A percentile compares a stretch with the other conserved stretches of the same genome.
These are phyloP conservation scores for Panicum miliaceum DNA, from an alignment of 176 grass and related monocot species.

Conservation along the genomic window DNA sequence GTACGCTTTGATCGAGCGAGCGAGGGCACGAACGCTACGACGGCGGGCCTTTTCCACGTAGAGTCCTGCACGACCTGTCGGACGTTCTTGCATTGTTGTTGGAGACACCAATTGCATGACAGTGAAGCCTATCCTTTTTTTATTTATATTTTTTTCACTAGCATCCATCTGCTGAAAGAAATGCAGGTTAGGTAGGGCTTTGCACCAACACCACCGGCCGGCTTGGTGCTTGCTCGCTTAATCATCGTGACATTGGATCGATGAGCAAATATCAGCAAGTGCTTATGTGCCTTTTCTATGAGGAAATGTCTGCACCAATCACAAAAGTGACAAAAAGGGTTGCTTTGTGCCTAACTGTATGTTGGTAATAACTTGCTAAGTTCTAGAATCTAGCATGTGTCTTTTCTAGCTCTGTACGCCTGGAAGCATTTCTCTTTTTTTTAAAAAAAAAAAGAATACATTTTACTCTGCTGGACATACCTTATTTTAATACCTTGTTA, in stretches of 20 bases:
- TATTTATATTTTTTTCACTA: not conserved
- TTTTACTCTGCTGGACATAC: not conserved
- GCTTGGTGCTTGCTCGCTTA: conserved; percentile 35
- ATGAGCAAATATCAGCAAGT: conserved; percentile 29
- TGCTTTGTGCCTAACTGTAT: conserved; percentile 37
- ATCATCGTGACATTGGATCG: not conserved
- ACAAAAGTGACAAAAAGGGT: conserved; percentile 9
- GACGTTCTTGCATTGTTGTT: conserved; percentile 12
- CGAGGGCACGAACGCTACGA: conserved; percentile 17
- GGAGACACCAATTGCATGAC: conserved; percentile 44
- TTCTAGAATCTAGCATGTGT: conserved; percentile 9
- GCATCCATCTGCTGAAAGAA: conserved; percentile 28
- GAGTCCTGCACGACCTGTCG: conserved; percentile 26
- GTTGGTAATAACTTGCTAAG: not conserved
- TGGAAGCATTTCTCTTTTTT: not conserved
- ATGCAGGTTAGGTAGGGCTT: conserved; percentile 28
- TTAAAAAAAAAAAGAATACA: not conserved
- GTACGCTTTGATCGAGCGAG: conserved; percentile 10
- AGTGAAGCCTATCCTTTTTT: conserved; percentile 25
- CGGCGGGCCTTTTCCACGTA: conserved; percentile 46
- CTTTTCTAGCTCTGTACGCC: not conserved
- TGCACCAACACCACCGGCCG: conserved; percentile 21
- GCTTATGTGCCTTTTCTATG: conserved; percentile 12
- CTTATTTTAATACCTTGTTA: not conserved
- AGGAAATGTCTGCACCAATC: conserved; percentile 31